A percentile compares a stretch with the other conserved stretches of the same genome.
These are phyloP conservation scores for Candida sanyaensis DNA, from an alignment of 1,139 yeast species.

Conservation along the genomic window DNA sequence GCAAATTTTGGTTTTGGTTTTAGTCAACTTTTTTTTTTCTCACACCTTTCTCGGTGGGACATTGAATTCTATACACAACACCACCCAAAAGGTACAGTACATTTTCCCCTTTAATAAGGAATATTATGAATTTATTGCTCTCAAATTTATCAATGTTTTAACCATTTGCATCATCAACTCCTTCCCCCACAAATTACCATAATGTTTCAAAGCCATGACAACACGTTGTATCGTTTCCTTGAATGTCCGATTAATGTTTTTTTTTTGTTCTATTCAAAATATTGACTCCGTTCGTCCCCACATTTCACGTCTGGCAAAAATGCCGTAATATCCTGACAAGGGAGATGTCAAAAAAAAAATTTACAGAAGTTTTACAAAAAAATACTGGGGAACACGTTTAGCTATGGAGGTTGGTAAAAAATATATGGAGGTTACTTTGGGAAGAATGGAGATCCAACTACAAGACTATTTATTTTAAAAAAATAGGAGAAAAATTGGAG, in stretches of 20 bases:
- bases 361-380: too few relatives aligned
- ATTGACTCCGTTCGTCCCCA: background rate
- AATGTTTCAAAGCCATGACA: background rate
- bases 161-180: background rate
- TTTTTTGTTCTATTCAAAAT: background rate
- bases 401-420: background rate
- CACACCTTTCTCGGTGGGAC: slow-evolving; percentile 2
- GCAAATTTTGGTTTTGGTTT: background rate
- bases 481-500: too few relatives aligned
- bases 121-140: background rate
- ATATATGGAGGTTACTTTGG: too few relatives aligned
- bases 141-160: background rate
- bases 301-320: background rate
- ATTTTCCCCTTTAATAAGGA: background rate
- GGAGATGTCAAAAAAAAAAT: background rate
- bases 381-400: background rate
- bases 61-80: background rate
- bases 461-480: too few relatives aligned
- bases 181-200: background rate
- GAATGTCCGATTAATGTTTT: background rate
- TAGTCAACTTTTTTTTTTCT: background rate
- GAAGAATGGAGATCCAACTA: too few relatives aligned
- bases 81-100: background rate
- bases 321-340: slow-evolving; percentile 3
- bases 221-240: background rate